A percentile compares a stretch with the other conserved stretches of the same genome.
Conservation (phyloP, 257 asterid genomes). For the Echites panduratus region DNA sequence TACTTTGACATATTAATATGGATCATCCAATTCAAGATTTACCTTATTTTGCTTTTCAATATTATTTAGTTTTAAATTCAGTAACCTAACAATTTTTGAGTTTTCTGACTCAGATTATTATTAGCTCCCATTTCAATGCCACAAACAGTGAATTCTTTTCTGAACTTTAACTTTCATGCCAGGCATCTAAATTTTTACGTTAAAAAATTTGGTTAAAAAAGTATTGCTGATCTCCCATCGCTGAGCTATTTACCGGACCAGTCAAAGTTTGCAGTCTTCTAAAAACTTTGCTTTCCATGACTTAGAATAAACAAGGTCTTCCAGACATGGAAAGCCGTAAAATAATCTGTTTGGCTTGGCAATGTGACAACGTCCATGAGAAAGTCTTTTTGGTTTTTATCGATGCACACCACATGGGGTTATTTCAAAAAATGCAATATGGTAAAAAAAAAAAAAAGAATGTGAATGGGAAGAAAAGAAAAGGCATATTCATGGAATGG, state of each 20-base stretch:
- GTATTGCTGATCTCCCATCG: neutral
- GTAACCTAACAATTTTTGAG: too few species aligned
- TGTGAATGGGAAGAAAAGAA: too few species aligned
- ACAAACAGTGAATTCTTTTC: too few species aligned
- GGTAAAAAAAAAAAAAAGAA: neutral
- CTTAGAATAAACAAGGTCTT: neutral
- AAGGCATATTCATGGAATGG: too few species aligned
- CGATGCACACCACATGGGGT: neutral
- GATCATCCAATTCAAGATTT: neutral
- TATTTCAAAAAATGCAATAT: too few species aligned
- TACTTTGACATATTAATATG: neutral
- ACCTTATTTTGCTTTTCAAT: neutral
- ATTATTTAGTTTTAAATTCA: neutral
- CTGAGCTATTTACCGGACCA: neutral
- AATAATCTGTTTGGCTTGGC: neutral
- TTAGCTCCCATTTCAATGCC: too few species aligned
- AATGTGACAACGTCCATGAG: neutral
- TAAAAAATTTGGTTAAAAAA: too few species aligned
- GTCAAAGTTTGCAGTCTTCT: slow-evolving; percentile 15
- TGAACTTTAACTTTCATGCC: too few species aligned
- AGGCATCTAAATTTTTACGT: too few species aligned
- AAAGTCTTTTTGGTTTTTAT: neutral
- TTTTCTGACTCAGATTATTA: too few species aligned
- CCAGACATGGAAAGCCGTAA: neutral
- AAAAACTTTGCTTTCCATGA: neutral